Evolutionary conservation across 371 early-diverging fungal genomes (phyloP).

Genomic region (Syncephalastrum contaminatum): DNA sequence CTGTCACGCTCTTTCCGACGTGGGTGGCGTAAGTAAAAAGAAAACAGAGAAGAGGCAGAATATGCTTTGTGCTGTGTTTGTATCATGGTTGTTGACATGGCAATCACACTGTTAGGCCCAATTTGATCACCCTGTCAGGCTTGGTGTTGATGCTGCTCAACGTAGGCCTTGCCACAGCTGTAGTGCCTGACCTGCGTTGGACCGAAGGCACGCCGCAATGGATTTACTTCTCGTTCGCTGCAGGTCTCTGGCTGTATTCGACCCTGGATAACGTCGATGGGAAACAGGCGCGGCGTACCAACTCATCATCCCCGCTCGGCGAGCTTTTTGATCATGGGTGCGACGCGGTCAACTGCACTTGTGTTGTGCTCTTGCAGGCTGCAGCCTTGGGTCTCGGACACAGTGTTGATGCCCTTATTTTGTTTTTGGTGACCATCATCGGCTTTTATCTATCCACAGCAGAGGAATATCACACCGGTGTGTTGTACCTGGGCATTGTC

Average conservation of each 20-base stretch:
- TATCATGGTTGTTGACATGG: neutral
- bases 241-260: slow-evolving; percentile 92
- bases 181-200: slow-evolving; percentile 69
- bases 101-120: slow-evolving; percentile 69
- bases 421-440: slow-evolving; percentile 68
- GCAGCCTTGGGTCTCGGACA: slow-evolving; percentile 81
- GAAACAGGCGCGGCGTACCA: slow-evolving; percentile 82
- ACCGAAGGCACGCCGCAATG: slow-evolving; percentile 76
- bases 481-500: slow-evolving; percentile 87
- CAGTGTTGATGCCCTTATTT: slow-evolving; percentile 61
- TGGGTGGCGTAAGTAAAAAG: slow-evolving; percentile 84
- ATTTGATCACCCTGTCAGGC: slow-evolving; percentile 96
- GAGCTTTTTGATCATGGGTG: slow-evolving; percentile 94
- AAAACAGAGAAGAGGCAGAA: neutral
- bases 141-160: slow-evolving; percentile 84
- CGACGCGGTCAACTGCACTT: slow-evolving; percentile 89
- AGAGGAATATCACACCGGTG: slow-evolving; percentile 96
- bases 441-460: slow-evolving; percentile 93
- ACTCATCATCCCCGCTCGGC: slow-evolving; percentile 92
- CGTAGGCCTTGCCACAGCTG: slow-evolving; percentile 67
- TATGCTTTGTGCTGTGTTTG: neutral
- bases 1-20: slow-evolving; percentile 83
- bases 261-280: slow-evolving; percentile 98
- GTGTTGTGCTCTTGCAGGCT: slow-evolving; percentile 80
- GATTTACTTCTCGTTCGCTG: slow-evolving; percentile 85